These are phyloP conservation scores for Spatholobus suberectus DNA, from an alignment of 306 rosid genomes.

Conservation along the genomic window DNA sequence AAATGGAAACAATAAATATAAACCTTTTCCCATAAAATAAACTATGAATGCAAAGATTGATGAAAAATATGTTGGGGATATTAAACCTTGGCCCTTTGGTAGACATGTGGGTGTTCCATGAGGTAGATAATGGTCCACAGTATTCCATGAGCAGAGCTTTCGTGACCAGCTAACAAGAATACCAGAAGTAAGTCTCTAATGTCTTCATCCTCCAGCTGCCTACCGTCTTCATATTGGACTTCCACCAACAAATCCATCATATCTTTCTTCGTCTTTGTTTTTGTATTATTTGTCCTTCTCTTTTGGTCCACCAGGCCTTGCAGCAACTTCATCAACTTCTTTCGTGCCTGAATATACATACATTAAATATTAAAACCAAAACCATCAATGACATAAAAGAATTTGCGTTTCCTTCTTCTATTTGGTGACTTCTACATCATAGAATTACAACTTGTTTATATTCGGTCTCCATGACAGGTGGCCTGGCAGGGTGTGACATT, in stretches of 20 bases:
- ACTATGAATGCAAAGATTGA: not conserved
- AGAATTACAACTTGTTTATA: not conserved
- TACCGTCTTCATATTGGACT: constrained; percentile 69
- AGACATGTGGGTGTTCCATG: constrained; percentile 52
- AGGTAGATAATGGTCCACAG: constrained; percentile 76
- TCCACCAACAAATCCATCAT: constrained; percentile 70
- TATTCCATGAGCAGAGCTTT: constrained; percentile 78
- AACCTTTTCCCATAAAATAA: not conserved
- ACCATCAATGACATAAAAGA: not conserved
- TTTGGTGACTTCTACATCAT: not conserved
- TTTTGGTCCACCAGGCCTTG: constrained; percentile 53
- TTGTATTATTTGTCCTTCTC: constrained; percentile 38
- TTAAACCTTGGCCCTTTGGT: constrained; percentile 64
- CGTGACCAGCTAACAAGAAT: constrained; percentile 87
- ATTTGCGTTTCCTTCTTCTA: not conserved
- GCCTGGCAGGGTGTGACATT: constrained; percentile 24
- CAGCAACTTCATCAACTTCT: constrained; percentile 57
- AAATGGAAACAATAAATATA: not conserved
- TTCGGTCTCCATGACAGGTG: not conserved
- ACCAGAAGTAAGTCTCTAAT: constrained; percentile 67
- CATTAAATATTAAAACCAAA: not conserved
- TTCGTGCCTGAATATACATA: constrained; percentile 63
- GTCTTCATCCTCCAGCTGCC: constrained; percentile 65
- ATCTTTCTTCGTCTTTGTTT: constrained; percentile 44
- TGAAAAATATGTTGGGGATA: not conserved